Evolutionary conservation across 192 early-diverging fungal species (phyloP), one percentile per base, ranked within the genome.

Genomic region (Chytriomyces hyalinus): DNA sequence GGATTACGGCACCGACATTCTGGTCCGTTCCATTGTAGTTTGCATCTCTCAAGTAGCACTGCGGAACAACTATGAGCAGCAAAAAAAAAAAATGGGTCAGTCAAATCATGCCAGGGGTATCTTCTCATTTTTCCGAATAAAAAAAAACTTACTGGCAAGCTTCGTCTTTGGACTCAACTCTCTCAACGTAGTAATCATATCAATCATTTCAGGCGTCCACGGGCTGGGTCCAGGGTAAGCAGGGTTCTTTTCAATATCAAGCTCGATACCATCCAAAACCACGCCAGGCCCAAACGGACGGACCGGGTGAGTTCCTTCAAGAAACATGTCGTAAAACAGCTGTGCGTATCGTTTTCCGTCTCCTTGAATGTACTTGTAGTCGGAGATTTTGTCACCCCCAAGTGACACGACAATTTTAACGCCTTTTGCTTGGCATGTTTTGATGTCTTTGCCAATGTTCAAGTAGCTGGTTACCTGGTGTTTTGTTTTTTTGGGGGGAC

Each of bases 251-350:
- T 75, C 73, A 64, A 75, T 28, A 28, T 75, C 73, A 10, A 75
- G 47, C 28, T 75, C 73, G 36, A 75, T 75, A 3, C 73, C 73
- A 49, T 75, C 73, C 11, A 75, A 49, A 60, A 75, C 63, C 7
- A 75, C 73, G 48, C 73, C 73, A 8, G 61, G 6, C 7, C 73
- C 73, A 51, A 75, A 75, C 17, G 73, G 73, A 66, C 73, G 73
- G 2, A 75, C 73, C 11, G 73, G 61, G 11, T 46, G 45, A 13
- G 61, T 75, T 9, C 73, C 73, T 43, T 75, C 73, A 4, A 75
- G 44, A 51, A 75, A 75, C 61, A 66, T 48, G 49, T 75, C 60
- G 49, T 75, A 75, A 22, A 64, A 75, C 11, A 75, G 63, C 10
- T 65, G 53, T 22, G 73, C 73, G 43, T 75, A 75, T 7, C 28